Conservation (phyloP, 73 alveolate species). For the Tetrahymena borealis region DNA sequence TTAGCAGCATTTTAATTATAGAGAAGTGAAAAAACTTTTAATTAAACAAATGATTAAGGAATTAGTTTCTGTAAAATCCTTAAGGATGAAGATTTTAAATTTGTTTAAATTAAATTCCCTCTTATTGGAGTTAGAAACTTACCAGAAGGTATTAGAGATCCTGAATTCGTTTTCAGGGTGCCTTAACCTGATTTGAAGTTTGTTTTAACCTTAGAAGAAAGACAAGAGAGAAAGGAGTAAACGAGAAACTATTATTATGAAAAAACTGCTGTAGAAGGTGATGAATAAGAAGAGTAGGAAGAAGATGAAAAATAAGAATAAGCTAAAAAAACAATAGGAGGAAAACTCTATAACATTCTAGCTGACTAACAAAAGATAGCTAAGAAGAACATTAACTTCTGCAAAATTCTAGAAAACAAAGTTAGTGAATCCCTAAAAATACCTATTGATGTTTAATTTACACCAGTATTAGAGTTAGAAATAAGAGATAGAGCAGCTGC, state of each 20-base stretch:
- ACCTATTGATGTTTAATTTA: background rate
- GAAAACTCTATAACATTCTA: background rate
- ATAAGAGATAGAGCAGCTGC: background rate
- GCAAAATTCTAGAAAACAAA: background rate
- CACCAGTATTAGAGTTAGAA: background rate
- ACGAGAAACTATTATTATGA: background rate
- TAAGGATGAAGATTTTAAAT: conserved; percentile 3
- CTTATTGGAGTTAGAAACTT: conserved; percentile 48
- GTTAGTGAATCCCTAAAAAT: background rate
- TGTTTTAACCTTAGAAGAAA: conserved; percentile 4
- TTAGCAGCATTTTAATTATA: conserved; percentile 45
- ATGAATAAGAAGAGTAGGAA: background rate
- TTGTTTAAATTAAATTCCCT: conserved; percentile 14
- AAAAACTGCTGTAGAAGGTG: background rate
- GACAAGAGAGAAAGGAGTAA: background rate
- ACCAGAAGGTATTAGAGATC: conserved; percentile 34
- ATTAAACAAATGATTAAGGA: background rate
- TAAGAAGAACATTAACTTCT: background rate
- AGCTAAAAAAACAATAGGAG: background rate
- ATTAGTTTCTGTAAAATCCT: background rate
- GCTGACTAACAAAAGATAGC: background rate
- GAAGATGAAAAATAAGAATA: background rate
- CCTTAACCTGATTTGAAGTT: conserved; percentile 38
- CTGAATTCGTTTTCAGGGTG: conserved; percentile 17
- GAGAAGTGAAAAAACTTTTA: conserved; percentile 9